Conservation (phyloP, 495 filamentous ascomycete genomes). For the Pyrenula aspistea region DNA sequence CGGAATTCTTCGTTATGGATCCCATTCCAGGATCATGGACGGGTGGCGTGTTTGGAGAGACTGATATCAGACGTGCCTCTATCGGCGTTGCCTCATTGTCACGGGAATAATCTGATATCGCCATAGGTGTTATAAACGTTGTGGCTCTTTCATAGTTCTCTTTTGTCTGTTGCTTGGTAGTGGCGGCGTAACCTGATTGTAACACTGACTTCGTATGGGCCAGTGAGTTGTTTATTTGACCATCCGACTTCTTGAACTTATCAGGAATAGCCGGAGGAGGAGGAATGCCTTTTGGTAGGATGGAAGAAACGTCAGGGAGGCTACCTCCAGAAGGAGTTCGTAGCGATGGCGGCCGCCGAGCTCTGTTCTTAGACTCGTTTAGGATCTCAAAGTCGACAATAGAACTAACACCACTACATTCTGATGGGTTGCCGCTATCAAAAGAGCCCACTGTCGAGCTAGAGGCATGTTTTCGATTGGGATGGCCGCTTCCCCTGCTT, state of each 20-base stretch:
- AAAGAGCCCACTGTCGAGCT: background rate
- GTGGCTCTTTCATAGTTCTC: background rate
- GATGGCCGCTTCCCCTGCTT: background rate
- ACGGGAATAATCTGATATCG: background rate
- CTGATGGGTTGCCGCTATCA: background rate
- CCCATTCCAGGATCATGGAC: background rate
- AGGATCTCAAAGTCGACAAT: background rate
- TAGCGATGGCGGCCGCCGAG: background rate
- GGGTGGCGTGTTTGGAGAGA: background rate
- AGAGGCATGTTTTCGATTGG: background rate
- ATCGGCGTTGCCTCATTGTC: background rate
- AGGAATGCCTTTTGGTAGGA: background rate
- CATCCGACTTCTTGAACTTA: background rate
- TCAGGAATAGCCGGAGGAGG: background rate
- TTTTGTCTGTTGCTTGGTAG: background rate
- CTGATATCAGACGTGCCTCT: background rate
- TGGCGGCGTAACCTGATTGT: background rate
- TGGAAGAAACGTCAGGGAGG: background rate
- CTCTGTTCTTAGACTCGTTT: background rate
- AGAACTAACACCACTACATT: background rate
- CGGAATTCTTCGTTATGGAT: background rate
- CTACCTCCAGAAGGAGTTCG: background rate
- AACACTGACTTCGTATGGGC: background rate
- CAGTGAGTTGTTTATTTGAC: background rate
- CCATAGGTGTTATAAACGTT: background rate